Base-by-base conservation (phyloP, 139 green algal genomes). In the Coccomyxa sp. region DNA sequence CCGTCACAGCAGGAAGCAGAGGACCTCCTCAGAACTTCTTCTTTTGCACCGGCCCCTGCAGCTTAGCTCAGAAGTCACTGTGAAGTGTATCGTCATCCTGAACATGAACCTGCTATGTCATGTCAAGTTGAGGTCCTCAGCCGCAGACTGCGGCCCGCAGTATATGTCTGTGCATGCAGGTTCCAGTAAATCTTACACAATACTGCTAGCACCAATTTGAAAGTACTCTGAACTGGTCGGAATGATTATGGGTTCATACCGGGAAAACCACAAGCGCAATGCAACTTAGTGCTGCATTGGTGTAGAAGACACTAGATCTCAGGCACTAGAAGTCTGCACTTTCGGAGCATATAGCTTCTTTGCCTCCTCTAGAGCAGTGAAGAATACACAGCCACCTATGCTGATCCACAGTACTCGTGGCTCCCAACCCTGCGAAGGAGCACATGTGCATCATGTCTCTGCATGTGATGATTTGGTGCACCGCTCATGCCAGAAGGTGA, bases 321-420 rank as follows among this genome's bases (percentile, higher is more conserved):
- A 51, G 3, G 38, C 38, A 51, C 38, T 51, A 51, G 38, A 7
- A 7, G 7, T 7, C 38, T 51, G 38, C n/a, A 3, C 74, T 77
- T 89, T 85, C 25, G 88, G 88, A 1, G 86, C 87, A 82, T 91
- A 94, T 13, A 88, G 58, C 81, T 90, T 91, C 83, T 93, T 94
- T 67, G 88, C 75, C 25, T 86, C 79, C 79, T 95, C 92, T 13
- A 95, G 78, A 25, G 90, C 92, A 3, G 94, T 95, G 91, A 98
- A 98, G 87, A 98, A 98, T 15, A 98, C 92, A 83, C 93, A 96
- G 75, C 95, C 95, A 58, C 97, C 97, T 25, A 99, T 88, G 15
- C 88, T 93, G 83, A 99, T 99, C 97, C 97, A 99, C 31, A 97
- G 91, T 60, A 99, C 92, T 16, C 97, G 90, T 13, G 97, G 96